Evolutionary conservation across 2,329 filamentous ascomycete genomes (phyloP), one percentile per base, ranked within the genome.

Genomic region (Botrytis pseudocinerea): DNA sequence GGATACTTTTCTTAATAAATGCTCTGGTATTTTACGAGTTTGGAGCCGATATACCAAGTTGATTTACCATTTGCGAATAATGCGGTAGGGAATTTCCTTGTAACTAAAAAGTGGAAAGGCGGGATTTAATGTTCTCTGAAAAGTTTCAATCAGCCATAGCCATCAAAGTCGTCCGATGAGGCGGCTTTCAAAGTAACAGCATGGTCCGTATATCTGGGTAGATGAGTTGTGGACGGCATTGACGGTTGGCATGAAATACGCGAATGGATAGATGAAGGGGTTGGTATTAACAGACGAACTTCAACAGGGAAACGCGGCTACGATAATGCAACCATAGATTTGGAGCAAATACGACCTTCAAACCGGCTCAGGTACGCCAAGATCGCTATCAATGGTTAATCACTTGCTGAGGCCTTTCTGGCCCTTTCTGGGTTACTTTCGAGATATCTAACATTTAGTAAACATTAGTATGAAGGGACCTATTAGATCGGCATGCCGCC

Each of bases 41-140:
- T 54, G 48, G 35, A 57, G 65, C 25, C 65, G 48, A 57, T 42
- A 68, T 42, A 69, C 25, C 51, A 61, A 42, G 38, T 59, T 51
- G 32, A 44, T 59, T 42, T 38, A 70, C 22, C 38, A 61, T 70
- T 40, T 28, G 10, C n/a, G 6, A 70, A n/a, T 9, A 4, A 70
- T 65, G 69, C 46, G 35, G 69, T 71, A 71, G 60, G 69, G 69
- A 57, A 25, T 20, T 66, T 40, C 69, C 69, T 46, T 71, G 69
- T 8, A 65, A n/a, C 14, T 28, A 64, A 51, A 32, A n/a, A 40
- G 25, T 64, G 38, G 54, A n/a, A 64, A 51, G 61, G 69, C 46
- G 61, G 69, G 38, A 71, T 62, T n/a, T 25, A 14, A 40, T 57
- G 51, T 63, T 42, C n/a, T 42, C 20, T 71, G 25, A 38, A 32